Base-by-base conservation (phyloP, 2,329 filamentous ascomycete genomes). In the Sphaerulina musiva region DNA sequence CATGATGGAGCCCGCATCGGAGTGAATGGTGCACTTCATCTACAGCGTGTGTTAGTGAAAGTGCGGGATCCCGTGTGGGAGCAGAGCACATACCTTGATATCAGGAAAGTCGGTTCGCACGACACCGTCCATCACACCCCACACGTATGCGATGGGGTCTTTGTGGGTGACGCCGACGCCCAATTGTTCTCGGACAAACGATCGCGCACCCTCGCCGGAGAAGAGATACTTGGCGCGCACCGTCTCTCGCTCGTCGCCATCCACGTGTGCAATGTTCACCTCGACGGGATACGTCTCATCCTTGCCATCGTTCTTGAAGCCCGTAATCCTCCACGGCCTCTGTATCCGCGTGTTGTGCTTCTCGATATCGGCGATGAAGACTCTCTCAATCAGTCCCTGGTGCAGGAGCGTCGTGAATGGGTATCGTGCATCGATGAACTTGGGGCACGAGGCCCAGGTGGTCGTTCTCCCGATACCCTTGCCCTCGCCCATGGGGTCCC, bases 361-460 rank as follows among this genome's bases (percentile, higher is more conserved):
- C 59, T 80, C 73, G 32, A 85, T 77, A 60, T 84, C 82, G 36
- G 78, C 76, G 47, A 84, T 77, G 64, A 84, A 82, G 2, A 82
- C 79, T 32, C 78, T 72, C 71, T 84, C 81, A 47, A 84, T 83
- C 65, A 83, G 68, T 12, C 81, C 81, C 65, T 84, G 81, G 64
- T 84, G 81, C 6, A 84, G 70, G 4, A 83, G 72, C 31, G 81
- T 82, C 31, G 81, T 83, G 68, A 82, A 84, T 0, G 81, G 81
- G 62, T 84, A 83, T 62, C 81, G 72, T 31, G 81, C 81, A 62
- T 84, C 82, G 56, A 84, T 82, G 71, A 95, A 95, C 61, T 81
- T 83, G 0, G 91, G 91, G 72, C 91, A 96, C 67, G 86, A 91
- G 4, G 89, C 86, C 89, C 89, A 95, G 42, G 77, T 84, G 23